Conservation (phyloP, 768 basidiomycete genomes). For the Aureoboletus auriporus region DNA sequence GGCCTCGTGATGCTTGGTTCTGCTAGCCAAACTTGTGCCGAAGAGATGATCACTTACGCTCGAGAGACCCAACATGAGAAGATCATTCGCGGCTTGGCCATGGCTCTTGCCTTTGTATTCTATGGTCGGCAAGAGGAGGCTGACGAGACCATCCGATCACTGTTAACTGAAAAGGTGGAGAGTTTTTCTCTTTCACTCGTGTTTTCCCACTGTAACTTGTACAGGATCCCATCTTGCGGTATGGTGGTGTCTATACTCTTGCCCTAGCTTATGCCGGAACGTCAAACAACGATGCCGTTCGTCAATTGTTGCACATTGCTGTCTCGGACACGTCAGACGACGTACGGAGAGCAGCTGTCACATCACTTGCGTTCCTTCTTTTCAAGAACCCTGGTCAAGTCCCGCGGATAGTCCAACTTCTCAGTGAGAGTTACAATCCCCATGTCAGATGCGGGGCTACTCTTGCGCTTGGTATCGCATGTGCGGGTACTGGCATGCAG, state of each 20-base stretch:
- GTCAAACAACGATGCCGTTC: constrained; percentile 88
- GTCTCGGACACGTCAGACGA: constrained; percentile 99
- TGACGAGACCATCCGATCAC: constrained; percentile 69
- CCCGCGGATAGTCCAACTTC: constrained; percentile 91
- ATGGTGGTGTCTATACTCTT: constrained; percentile 95
- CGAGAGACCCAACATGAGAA: constrained; percentile 99
- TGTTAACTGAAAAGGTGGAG: constrained; percentile 82
- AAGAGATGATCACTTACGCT: constrained; percentile 96
- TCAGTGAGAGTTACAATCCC: constrained; percentile 98
- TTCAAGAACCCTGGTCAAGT: constrained; percentile 98
- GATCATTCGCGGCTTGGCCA: constrained; percentile 92
- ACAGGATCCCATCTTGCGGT: constrained; percentile 94
- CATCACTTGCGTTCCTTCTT: constrained; percentile 89
- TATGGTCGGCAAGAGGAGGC: constrained; percentile 94
- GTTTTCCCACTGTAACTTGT: constrained; percentile 8
- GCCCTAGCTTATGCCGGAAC: constrained; percentile 97
- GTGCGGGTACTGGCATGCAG: constrained; percentile 94
- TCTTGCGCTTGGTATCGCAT: constrained; percentile 93
- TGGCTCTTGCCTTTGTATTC: constrained; percentile 89
- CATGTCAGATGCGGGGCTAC: constrained; percentile 98
- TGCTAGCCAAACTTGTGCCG: constrained; percentile 68
- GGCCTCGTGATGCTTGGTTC: constrained; percentile 98
- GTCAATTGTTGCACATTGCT: constrained; percentile 89
- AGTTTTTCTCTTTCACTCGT: background rate
- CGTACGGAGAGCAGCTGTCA: constrained; percentile 94